These are phyloP conservation scores for Coemansia reversa DNA, from an alignment of 192 early-diverging fungal genomes.

Conservation along the genomic window DNA sequence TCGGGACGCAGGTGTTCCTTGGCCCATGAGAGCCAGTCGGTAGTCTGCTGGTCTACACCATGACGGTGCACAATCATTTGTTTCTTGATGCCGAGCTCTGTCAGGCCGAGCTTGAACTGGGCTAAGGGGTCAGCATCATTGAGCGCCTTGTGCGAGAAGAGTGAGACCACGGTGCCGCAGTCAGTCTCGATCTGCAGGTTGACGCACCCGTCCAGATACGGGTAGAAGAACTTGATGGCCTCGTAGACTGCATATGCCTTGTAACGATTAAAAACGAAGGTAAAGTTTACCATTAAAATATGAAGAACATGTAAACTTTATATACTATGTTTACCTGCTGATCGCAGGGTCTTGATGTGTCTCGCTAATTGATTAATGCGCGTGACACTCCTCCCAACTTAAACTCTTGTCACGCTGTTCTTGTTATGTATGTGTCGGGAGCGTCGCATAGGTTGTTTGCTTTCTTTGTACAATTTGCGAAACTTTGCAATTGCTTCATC, in stretches of 20 bases:
- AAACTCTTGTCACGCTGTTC: too few species aligned
- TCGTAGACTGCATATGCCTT: conserved; percentile 13
- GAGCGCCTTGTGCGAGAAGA: conserved; percentile 6
- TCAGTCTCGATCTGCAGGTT: conserved; percentile 26
- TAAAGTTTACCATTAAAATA: too few species aligned
- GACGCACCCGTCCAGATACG: conserved; percentile 22
- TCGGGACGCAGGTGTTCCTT: conserved; percentile 7
- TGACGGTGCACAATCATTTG: conserved; percentile 10
- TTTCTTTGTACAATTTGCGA: too few species aligned
- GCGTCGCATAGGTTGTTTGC: too few species aligned
- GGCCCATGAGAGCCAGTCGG: conserved; percentile 18
- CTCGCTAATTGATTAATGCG: too few species aligned
- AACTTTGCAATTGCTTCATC: too few species aligned
- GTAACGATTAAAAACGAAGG: too few species aligned
- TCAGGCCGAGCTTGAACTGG: conserved; percentile 7
- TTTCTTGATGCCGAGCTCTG: conserved; percentile 12
- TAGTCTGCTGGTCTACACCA: conserved; percentile 5
- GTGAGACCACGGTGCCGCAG: conserved; percentile 12
- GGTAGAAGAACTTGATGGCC: conserved; percentile 26
- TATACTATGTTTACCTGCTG: too few species aligned
- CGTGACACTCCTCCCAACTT: too few species aligned
- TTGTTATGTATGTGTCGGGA: too few species aligned
- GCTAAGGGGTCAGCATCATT: conserved; percentile 10
- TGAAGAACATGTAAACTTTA: too few species aligned
- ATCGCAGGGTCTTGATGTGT: too few species aligned